phyloP scores from a whole-genome alignment of 805 yeast genomes.

The Kluyveromyces nonfermentans region DNA sequence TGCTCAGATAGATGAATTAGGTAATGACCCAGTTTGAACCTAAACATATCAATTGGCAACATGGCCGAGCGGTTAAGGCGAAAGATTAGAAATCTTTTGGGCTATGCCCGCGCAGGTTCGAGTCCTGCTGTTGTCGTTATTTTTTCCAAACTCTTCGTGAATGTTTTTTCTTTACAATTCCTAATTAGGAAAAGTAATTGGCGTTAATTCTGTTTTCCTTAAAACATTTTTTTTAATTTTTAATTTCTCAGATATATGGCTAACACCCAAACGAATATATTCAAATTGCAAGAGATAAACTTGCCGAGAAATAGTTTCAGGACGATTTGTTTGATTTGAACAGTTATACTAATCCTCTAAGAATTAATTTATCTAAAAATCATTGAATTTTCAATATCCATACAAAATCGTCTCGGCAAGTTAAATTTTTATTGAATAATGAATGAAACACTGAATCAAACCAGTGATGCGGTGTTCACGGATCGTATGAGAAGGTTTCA shows the following conservation, averaged over 20 bases:
- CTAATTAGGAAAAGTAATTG: constrained; percentile 1
- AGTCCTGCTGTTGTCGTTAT: constrained; percentile 57
- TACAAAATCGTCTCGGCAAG: no score
- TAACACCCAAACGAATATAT: background rate
- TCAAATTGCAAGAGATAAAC: background rate
- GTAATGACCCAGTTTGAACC: no score
- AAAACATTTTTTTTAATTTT: background rate
- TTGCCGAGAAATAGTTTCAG: background rate
- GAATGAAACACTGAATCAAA: constrained; percentile 5
- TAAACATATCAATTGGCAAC: constrained; percentile 4
- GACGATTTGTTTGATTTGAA: background rate
- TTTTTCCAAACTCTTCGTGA: constrained; percentile 18
- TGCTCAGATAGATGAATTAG: no score
- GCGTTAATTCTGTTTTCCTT: background rate
- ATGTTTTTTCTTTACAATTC: background rate
- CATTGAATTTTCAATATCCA: no score
- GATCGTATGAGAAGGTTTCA: constrained; percentile 85
- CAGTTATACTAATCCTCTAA: no score
- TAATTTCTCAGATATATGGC: background rate
- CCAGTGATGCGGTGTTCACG: constrained; percentile 44
- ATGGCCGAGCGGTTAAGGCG: constrained; percentile 56
- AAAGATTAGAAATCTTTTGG: constrained; percentile 46
- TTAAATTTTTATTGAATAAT: no score
- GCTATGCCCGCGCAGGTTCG: constrained; percentile 49
- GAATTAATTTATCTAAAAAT: no score